Evolutionary conservation across 768 basidiomycete genomes (phyloP).

Genomic region (Termitomyces sp.): DNA sequence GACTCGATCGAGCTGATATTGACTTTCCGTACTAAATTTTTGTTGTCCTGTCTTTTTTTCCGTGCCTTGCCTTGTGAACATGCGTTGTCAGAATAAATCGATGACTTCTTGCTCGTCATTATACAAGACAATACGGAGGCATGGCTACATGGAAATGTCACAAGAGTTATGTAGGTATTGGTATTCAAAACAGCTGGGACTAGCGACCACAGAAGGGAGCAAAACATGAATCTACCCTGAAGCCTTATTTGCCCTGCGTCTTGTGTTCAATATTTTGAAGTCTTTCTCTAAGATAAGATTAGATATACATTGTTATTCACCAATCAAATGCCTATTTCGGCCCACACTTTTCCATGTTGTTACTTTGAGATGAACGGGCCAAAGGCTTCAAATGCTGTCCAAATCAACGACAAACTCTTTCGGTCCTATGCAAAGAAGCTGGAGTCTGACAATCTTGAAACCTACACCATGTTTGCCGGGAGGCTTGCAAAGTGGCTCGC

Average conservation of each 20-base stretch:
- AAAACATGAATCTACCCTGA: not conserved
- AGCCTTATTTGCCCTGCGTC: not conserved
- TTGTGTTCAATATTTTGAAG: not conserved
- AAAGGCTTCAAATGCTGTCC: conserved; percentile 11
- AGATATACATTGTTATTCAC: not conserved
- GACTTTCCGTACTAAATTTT: conserved; percentile 1
- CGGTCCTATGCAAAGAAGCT: conserved; percentile 26
- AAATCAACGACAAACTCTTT: conserved; percentile 34
- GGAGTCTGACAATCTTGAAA: conserved; percentile 18
- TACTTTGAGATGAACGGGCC: conserved; percentile 3
- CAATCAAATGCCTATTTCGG: not conserved
- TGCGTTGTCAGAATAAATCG: not conserved
- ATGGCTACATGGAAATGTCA: not conserved
- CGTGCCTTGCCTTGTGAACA: not conserved
- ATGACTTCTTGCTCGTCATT: not conserved
- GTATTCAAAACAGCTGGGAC: not conserved
- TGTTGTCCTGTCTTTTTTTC: not conserved
- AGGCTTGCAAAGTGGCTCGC: conserved; percentile 41
- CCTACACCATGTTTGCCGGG: conserved; percentile 20
- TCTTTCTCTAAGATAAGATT: conserved; percentile 6
- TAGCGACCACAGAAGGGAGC: not conserved
- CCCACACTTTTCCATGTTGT: conserved; percentile 2
- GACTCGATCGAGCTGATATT: conserved; percentile 8
- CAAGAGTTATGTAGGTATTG: not conserved
- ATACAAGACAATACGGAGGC: not conserved